Evolutionary conservation across 345 rosid genomes (phyloP).

Genomic region (Brassica rapa): DNA sequence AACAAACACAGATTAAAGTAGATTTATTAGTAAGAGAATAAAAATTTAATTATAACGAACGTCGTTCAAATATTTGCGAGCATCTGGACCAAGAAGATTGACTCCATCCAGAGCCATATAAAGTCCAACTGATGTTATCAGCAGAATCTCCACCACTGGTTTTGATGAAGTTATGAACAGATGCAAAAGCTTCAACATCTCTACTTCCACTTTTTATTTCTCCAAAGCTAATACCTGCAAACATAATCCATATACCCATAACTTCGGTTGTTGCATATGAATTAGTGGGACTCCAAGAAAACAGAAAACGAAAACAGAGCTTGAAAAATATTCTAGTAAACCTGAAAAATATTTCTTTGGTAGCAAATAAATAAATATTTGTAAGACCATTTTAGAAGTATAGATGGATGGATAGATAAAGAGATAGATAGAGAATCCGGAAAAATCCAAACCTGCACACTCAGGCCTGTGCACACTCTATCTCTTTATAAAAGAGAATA

Average conservation of each 20-base stretch:
- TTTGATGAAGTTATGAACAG: constrained; percentile 58
- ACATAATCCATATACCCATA: neutral
- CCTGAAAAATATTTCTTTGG: neutral
- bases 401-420: neutral
- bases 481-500: constrained; percentile 13
- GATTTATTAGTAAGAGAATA: neutral
- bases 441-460: neutral
- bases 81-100: constrained; percentile 52
- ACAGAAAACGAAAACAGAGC: neutral
- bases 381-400: neutral
- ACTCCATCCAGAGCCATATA: constrained; percentile 57
- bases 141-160: constrained; percentile 56
- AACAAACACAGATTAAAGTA: neutral
- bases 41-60: constrained; percentile 31
- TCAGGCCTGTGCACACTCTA: neutral
- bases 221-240: constrained; percentile 19
- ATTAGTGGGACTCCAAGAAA: neutral
- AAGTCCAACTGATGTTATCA: constrained; percentile 57
- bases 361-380: neutral
- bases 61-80: constrained; percentile 58
- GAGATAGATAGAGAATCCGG: neutral
- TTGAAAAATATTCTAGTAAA: neutral
- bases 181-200: constrained; percentile 50
- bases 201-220: neutral
- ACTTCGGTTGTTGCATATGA: neutral